Evolutionary conservation across 257 asterid genomes (phyloP), one percentile per base, ranked within the genome.

Genomic region (Haberlea rhodopensis): DNA sequence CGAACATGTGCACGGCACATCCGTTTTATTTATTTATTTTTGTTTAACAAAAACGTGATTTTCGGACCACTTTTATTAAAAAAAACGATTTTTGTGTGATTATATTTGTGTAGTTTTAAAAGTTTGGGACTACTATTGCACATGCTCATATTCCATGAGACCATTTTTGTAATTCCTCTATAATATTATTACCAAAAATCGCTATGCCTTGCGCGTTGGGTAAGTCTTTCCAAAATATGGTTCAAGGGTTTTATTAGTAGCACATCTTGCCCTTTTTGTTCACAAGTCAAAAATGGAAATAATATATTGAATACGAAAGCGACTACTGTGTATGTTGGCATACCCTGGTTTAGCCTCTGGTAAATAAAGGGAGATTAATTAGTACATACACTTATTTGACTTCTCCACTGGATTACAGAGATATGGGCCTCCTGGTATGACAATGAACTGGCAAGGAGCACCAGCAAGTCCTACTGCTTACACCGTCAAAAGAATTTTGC

Each of bases 361-460:
- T 8, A 2, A 8, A 32, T 8, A 32, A 2, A 8, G 11, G 40
- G 13, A 4, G 5, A 13, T 5, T 37, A 37, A 10, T 37, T 13
- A 37, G 5, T 37, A 11, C n/a, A 10, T 27, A 59, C 43, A 58
- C 37, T 18, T 40, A 60, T 1, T 21, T 8, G 20, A 63, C 46
- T 34, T 73, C 28, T 78, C 27, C 32, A 13, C 48, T 60, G 8
- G 52, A 43, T 49, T 53, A 46, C 96, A 94, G 99, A 84, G 97
- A 81, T 59, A 81, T 66, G 95, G 90, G 57, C 94, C 90, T 67
- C 87, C 85, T 75, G 97, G 97, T 68, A 94, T 89, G 99, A 74
- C 91, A 18, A 94, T 94, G 99, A 96, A 88, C 76, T 94, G 99
- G 99, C 99, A 86, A 84, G 97, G 97, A 58, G 96, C 99, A 45